A percentile compares a stretch with the other conserved stretches of the same genome.
Conservation (phyloP, 371 early-diverging fungal species). For the Umbelopsis sp. region DNA sequence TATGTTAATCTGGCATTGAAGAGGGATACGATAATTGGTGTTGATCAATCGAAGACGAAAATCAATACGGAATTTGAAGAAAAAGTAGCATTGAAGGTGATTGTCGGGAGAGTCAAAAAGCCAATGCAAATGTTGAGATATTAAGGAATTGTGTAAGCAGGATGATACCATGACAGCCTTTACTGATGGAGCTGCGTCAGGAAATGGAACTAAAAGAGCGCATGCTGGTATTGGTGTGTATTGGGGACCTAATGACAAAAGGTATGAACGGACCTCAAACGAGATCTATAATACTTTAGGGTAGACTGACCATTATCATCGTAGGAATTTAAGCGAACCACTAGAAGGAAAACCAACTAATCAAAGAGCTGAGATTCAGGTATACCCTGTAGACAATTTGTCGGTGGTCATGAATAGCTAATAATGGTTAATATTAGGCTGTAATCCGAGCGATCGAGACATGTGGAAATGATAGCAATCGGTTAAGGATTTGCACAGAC, state of each 20-base stretch:
- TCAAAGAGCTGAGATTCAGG: constrained; percentile 85
- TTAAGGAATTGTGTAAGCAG: not conserved
- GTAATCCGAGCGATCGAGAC: constrained; percentile 70
- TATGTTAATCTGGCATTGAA: not conserved
- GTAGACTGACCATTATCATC: not conserved
- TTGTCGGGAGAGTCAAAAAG: too few species aligned
- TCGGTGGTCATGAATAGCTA: not conserved
- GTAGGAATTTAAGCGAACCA: constrained; percentile 70
- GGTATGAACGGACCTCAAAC: constrained; percentile 17
- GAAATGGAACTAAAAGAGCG: constrained; percentile 67
- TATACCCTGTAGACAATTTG: constrained; percentile 21
- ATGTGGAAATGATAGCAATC: constrained; percentile 26
- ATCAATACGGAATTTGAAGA: too few species aligned
- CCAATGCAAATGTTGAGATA: not conserved
- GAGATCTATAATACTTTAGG: too few species aligned
- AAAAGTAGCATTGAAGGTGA: too few species aligned
- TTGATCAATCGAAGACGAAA: not conserved
- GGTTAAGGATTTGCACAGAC: constrained; percentile 70
- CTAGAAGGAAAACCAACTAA: constrained; percentile 77
- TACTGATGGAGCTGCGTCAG: constrained; percentile 80
- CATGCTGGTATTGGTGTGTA: constrained; percentile 86
- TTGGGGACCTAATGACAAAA: constrained; percentile 73
- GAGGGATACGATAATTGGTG: not conserved
- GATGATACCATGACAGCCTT: constrained; percentile 48
- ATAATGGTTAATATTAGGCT: constrained; percentile 43